Percentiles rank a stretch among this genome's conserved stretches.
Conservation (phyloP, 176 grass and related monocot genomes). For the Lolium multiflorum region DNA sequence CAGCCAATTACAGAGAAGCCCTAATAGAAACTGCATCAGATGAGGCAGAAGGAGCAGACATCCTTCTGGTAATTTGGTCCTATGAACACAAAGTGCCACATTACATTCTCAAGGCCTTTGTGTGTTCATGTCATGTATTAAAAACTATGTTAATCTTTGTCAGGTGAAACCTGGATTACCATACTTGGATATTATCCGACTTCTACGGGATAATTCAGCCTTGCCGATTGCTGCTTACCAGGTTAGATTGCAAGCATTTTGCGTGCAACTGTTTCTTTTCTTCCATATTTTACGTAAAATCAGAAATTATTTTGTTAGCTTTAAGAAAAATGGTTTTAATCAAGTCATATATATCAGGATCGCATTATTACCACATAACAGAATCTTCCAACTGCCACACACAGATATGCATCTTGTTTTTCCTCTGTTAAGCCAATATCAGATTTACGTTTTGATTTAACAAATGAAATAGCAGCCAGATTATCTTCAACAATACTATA, state of each 20-base stretch:
- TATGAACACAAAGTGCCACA: background rate
- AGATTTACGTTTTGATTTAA: background rate
- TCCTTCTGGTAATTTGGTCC: slow-evolving; percentile 12
- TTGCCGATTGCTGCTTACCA: slow-evolving; percentile 98
- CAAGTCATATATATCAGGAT: background rate
- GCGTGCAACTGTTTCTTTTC: background rate
- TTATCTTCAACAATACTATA: too few relatives aligned
- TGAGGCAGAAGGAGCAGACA: slow-evolving; percentile 25
- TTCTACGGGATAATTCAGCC: slow-evolving; percentile 90
- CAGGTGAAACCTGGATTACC: slow-evolving; percentile 96
- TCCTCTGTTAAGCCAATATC: background rate
- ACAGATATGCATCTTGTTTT: background rate
- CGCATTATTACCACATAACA: background rate
- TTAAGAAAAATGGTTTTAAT: background rate
- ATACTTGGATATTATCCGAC: slow-evolving; percentile 87
- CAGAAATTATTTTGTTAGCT: background rate
- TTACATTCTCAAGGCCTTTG: background rate
- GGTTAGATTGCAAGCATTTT: slow-evolving; percentile 42
- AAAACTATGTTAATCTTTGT: slow-evolving; percentile 9
- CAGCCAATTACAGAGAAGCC: slow-evolving; percentile 40
- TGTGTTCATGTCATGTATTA: background rate
- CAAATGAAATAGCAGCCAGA: background rate
- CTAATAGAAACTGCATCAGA: slow-evolving; percentile 24
- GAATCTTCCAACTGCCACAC: background rate
- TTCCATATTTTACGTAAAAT: background rate